These are phyloP conservation scores for Wickerhamiella sergipiensis DNA, from an alignment of 805 yeast genomes.

Conservation along the genomic window DNA sequence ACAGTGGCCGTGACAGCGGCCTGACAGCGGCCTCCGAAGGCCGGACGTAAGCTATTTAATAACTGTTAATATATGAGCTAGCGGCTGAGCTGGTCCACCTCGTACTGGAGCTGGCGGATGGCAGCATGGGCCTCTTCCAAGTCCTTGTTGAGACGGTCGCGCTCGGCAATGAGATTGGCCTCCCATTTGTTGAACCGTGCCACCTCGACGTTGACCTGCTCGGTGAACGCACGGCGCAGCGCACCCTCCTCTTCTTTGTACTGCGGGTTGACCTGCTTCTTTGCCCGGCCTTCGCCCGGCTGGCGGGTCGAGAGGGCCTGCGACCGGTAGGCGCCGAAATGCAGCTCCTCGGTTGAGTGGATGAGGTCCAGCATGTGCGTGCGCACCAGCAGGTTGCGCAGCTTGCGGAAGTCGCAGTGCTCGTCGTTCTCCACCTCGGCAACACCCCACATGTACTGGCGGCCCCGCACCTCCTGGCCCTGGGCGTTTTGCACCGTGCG, in stretches of 20 bases:
- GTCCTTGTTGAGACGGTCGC: constrained; percentile 87
- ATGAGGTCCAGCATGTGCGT: constrained; percentile 68
- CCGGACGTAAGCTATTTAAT: background rate
- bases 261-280: constrained; percentile 58
- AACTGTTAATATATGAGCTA: background rate
- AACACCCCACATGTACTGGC: constrained; percentile 75
- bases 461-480: constrained; percentile 48
- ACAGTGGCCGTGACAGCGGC: too few species aligned
- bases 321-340: constrained; percentile 57
- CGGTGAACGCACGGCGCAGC: constrained; percentile 86
- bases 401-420: constrained; percentile 62
- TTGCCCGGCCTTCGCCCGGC: constrained; percentile 27
- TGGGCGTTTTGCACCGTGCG: constrained; percentile 30
- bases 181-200: constrained; percentile 98
- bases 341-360: constrained; percentile 51
- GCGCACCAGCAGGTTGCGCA: constrained; percentile 53
- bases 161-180: constrained; percentile 86
- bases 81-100: constrained; percentile 15
- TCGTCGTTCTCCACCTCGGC: constrained; percentile 67
- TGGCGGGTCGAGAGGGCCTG: constrained; percentile 40
- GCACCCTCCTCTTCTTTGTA: constrained; percentile 94
- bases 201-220: constrained; percentile 92
- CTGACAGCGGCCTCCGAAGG: too few species aligned
- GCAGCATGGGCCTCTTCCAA: constrained; percentile 65
- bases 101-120: constrained; percentile 26